Base-by-base conservation (phyloP, 2,329 filamentous ascomycete species). In the Pyricularia grisea region DNA sequence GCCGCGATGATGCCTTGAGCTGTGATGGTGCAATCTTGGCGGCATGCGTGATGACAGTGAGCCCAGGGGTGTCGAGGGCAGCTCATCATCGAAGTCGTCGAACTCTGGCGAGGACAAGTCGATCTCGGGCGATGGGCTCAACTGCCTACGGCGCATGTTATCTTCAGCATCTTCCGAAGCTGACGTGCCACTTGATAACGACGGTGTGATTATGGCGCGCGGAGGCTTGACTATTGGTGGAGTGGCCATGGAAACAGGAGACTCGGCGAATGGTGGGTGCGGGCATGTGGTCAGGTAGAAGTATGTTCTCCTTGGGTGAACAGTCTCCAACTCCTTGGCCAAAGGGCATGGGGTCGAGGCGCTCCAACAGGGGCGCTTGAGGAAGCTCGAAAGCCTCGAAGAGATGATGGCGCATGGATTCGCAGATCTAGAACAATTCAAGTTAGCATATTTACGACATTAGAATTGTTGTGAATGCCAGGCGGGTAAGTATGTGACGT, bases 361-460 rank as follows among this genome's bases (percentile, higher is more conserved):
- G 31, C 88, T 92, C 94, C 91, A 93, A 73, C 87, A 91, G 68
- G 92, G 81, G 73, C 95, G 92, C 82, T 97, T 96, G 76, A 97
- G 85, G 80, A 96, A 99, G 42, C 91, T 88, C 60, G 93, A 90
- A 67, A 99, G 84, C 74, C 95, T 90, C 64, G 95, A 97, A 1
- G 94, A 97, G 74, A 99, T 94, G 74, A 99, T 93, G 70, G 95
- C 94, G 76, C 92, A 93, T 69, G 94, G 94, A 77, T 98, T 98
- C 68, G 94, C 93, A 73, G 95, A 98, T 80, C 95, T 98, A 77
- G 36, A 25, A 10, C 23, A 10, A n/a, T n/a, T 2, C 60, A 28
- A 14, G 11, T 63, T 63, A 63, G 60, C 25, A 63, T 6, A 14
- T 63, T 6, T 27, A 20, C 60, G 2, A 4, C 5, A 14, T 61